Percentiles rank a stretch among this genome's conserved stretches.
Conservation (phyloP, 1,284 basidiomycete species). For the Ceratobasidium theobromae region DNA sequence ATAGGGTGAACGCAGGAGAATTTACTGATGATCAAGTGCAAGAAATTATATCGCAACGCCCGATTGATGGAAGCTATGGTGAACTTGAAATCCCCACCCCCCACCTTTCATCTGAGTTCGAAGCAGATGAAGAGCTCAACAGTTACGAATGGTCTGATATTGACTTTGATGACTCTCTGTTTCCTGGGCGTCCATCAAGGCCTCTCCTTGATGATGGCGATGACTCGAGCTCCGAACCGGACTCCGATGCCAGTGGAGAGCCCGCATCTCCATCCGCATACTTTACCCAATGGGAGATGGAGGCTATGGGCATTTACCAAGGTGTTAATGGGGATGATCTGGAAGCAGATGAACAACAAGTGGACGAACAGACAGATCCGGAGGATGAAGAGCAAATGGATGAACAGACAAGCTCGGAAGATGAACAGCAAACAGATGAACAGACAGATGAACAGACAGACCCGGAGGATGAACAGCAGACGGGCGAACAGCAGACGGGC, state of each 20-base stretch:
- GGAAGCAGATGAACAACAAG: neutral
- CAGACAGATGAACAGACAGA: no score
- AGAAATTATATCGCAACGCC: neutral
- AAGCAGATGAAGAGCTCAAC: neutral
- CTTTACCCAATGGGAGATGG: slow-evolving; percentile 2
- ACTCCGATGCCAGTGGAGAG: neutral
- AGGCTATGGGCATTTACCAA: slow-evolving; percentile 9
- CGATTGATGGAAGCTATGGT: neutral
- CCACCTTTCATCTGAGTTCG: neutral
- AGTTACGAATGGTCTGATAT: neutral
- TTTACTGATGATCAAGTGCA: neutral
- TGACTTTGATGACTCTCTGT: neutral
- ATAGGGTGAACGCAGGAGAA: neutral
- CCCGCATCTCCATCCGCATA: neutral
- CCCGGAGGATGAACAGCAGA: no score
- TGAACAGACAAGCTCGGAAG: no score
- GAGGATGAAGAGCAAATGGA: no score
- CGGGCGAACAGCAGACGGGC: no score
- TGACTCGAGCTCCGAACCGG: neutral
- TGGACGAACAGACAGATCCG: no score
- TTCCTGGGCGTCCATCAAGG: neutral
- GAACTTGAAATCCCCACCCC: neutral
- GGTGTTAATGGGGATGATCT: neutral
- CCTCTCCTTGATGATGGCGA: neutral
- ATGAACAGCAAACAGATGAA: no score